These are phyloP conservation scores for Vitis riparia DNA, from an alignment of 164 flowering plant genomes.

Conservation along the genomic window DNA sequence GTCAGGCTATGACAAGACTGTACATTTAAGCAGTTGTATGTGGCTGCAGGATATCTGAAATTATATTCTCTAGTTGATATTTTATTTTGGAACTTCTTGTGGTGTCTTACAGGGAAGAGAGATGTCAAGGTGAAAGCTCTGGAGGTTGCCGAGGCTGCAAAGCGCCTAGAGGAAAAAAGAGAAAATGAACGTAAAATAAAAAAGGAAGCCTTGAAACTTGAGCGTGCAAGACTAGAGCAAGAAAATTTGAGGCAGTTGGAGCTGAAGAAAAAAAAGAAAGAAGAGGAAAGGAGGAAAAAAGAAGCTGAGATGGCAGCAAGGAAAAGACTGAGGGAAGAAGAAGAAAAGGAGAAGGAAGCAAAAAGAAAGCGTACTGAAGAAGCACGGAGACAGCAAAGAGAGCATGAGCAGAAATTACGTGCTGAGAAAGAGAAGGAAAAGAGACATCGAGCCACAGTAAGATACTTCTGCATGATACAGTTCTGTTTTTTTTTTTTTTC, in stretches of 20 bases:
- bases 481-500: neutral
- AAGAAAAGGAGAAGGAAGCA: conserved; percentile 62
- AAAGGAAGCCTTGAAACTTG: conserved; percentile 82
- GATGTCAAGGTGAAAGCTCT: conserved; percentile 88
- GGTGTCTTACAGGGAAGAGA: conserved; percentile 58
- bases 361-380: conserved; percentile 66
- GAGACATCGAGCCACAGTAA: conserved; percentile 34
- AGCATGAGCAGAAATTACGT: conserved; percentile 42
- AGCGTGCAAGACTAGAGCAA: conserved; percentile 65
- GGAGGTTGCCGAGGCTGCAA: conserved; percentile 89
- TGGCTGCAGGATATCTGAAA: neutral
- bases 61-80: neutral
- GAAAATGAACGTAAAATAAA: conserved; percentile 83
- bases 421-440: conserved; percentile 46
- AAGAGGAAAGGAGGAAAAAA: conserved; percentile 71
- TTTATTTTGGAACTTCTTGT: conserved; percentile 8
- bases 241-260: conserved; percentile 60
- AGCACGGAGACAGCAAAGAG: conserved; percentile 44
- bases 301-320: conserved; percentile 62
- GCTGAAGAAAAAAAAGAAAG: conserved; percentile 54
- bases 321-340: conserved; percentile 83
- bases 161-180: conserved; percentile 69
- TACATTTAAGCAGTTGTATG: neutral
- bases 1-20: too few relatives aligned
- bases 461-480: conserved; percentile 12